Conservation (phyloP, 225 moss, liverwort and hornwort species). For the Bryum argenteum region DNA sequence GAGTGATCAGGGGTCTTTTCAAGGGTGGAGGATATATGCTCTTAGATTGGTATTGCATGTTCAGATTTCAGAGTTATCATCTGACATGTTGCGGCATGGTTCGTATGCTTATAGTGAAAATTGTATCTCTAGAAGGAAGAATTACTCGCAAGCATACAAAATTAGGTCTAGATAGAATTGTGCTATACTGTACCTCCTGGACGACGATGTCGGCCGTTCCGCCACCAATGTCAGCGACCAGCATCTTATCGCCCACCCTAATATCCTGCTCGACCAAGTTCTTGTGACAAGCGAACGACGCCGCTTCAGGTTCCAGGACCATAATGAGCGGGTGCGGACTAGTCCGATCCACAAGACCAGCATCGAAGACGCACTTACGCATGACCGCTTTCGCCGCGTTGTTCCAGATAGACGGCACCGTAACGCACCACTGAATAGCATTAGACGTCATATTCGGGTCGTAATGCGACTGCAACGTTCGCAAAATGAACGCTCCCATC, state of each 20-base stretch:
- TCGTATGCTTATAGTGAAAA: too few relatives aligned
- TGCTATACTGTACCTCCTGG: constrained; percentile 28
- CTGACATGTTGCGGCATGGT: too few relatives aligned
- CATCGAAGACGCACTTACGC: constrained; percentile 46
- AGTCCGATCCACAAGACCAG: constrained; percentile 53
- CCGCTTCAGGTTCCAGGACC: constrained; percentile 65
- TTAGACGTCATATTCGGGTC: constrained; percentile 28
- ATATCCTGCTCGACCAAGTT: constrained; percentile 23
- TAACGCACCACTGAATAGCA: constrained; percentile 65
- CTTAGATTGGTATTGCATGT: too few relatives aligned
- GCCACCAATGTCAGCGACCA: constrained; percentile 70
- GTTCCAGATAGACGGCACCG: constrained; percentile 61
- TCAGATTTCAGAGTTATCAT: too few relatives aligned
- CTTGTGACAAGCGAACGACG: constrained; percentile 57
- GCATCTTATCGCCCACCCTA: constrained; percentile 49
- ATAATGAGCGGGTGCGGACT: constrained; percentile 52
- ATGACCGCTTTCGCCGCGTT: constrained; percentile 46
- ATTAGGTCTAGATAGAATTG: too few relatives aligned
- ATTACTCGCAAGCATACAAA: too few relatives aligned
- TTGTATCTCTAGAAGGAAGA: too few relatives aligned
- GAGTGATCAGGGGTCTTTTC: too few relatives aligned
- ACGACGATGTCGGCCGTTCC: constrained; percentile 59
- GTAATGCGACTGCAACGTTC: constrained; percentile 11
- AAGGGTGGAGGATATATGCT: too few relatives aligned
- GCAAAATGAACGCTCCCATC: constrained; percentile 39